These are phyloP conservation scores for Filosporella fistucella DNA, from an alignment of 495 filamentous ascomycete genomes.

Conservation along the genomic window DNA sequence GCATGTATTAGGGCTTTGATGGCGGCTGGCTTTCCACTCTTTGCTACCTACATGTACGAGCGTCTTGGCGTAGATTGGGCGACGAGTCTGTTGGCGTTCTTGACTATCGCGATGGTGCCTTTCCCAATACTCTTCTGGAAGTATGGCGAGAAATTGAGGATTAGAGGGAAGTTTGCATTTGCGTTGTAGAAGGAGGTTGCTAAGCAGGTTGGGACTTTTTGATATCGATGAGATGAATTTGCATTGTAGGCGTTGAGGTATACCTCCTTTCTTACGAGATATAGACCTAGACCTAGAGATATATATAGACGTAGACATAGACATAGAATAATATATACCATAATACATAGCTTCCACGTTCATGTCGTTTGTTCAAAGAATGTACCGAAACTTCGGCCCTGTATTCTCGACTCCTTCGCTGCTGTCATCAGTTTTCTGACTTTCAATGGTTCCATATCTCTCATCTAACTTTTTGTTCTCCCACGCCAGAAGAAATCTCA, in stretches of 20 bases:
- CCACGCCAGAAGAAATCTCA: constrained; percentile 54
- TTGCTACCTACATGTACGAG: constrained; percentile 57
- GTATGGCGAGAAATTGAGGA: constrained; percentile 43
- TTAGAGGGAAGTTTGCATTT: constrained; percentile 10
- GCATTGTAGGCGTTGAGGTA: neutral
- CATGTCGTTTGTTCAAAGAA: constrained; percentile 28
- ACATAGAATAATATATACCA: too few species aligned
- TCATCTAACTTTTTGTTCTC: constrained; percentile 47
- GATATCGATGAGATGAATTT: neutral
- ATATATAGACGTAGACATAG: neutral
- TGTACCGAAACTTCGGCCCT: constrained; percentile 34
- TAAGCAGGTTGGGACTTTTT: neutral
- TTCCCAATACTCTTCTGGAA: constrained; percentile 66
- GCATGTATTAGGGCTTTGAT: constrained; percentile 62
- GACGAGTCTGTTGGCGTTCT: constrained; percentile 57
- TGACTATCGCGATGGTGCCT: constrained; percentile 58
- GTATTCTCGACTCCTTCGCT: constrained; percentile 29
- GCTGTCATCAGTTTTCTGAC: constrained; percentile 24
- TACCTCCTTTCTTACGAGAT: neutral
- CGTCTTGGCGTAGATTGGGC: constrained; percentile 63
- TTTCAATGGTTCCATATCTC: constrained; percentile 21
- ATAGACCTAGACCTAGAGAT: neutral
- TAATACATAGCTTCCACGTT: too few species aligned
- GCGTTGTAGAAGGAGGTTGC: constrained; percentile 1
- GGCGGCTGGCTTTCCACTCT: constrained; percentile 62